Evolutionary conservation across 1,284 basidiomycete genomes (phyloP).

Genomic region (Puccinia novopanici): DNA sequence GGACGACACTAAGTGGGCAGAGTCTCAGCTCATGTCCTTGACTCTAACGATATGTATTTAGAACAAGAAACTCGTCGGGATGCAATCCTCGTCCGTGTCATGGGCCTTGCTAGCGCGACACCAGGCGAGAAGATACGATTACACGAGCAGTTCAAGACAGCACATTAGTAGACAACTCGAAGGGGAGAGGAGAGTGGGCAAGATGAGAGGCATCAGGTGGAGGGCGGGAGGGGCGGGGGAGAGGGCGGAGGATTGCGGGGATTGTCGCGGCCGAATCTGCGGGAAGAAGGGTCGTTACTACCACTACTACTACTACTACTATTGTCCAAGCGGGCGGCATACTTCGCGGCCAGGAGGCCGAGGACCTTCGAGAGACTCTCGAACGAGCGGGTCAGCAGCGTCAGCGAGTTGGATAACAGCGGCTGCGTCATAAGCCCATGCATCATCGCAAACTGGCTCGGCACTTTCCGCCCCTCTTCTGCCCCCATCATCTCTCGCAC

Average conservation of each 20-base stretch:
- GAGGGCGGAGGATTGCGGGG: too few relatives aligned
- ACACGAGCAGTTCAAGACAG: too few relatives aligned
- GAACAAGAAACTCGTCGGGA: too few relatives aligned
- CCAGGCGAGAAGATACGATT: too few relatives aligned
- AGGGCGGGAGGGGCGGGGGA: neutral
- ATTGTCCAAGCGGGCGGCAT: conserved; percentile 16
- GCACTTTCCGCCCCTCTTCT: neutral
- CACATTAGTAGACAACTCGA: too few relatives aligned
- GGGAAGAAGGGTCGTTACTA: neutral
- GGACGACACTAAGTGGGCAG: too few relatives aligned
- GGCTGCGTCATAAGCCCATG: conserved; percentile 8
- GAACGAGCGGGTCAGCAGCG: conserved; percentile 9
- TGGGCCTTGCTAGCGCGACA: too few relatives aligned
- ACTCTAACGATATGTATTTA: too few relatives aligned
- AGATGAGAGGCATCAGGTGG: neutral
- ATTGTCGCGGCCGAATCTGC: neutral
- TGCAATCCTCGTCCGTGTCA: too few relatives aligned
- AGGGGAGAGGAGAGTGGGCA: too few relatives aligned
- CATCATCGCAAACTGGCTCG: conserved; percentile 27
- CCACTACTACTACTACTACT: too few relatives aligned
- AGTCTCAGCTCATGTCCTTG: too few relatives aligned
- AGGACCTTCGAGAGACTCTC: conserved; percentile 26
- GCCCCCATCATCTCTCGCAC: conserved; percentile 7
- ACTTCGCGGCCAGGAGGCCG: conserved; percentile 14
- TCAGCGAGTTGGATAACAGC: neutral